These are phyloP conservation scores for Coemansia aciculifera DNA, from an alignment of 192 early-diverging fungal species.

Conservation along the genomic window DNA sequence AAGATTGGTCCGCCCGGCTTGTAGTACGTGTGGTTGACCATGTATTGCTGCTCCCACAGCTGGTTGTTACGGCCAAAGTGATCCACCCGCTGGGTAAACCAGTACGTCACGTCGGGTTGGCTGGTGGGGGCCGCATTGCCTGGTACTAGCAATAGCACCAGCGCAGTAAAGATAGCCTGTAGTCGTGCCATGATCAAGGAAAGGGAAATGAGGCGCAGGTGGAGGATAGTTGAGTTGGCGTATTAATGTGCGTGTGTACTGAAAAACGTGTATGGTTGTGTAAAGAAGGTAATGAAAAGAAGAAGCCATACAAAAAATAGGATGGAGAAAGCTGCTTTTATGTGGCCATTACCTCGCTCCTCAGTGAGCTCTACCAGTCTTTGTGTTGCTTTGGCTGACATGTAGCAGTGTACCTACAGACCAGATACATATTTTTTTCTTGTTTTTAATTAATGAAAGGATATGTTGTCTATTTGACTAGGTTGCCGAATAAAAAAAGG, in stretches of 20 bases:
- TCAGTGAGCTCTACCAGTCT: background rate
- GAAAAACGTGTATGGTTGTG: background rate
- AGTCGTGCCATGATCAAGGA: background rate
- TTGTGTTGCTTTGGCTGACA: background rate
- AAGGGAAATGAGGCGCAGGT: background rate
- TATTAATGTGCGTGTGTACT: no score
- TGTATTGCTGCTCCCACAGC: slow-evolving; percentile 20
- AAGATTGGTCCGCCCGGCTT: slow-evolving; percentile 22
- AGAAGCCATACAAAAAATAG: background rate
- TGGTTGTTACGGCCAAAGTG: slow-evolving; percentile 19
- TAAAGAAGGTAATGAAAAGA: background rate
- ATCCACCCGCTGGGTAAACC: slow-evolving; percentile 27
- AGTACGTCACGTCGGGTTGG: slow-evolving; percentile 1
- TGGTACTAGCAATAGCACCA: background rate
- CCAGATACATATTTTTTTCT: no score
- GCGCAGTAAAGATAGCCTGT: background rate
- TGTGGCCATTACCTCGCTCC: background rate
- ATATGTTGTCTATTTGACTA: background rate
- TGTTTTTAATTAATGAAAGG: background rate
- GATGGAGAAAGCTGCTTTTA: background rate
- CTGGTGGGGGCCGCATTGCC: background rate
- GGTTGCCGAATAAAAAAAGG: background rate
- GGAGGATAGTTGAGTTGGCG: background rate
- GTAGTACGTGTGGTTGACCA: slow-evolving; percentile 22
- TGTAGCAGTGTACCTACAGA: no score